Percentiles rank a stretch among this genome's conserved stretches.
phyloP scores from a whole-genome alignment of 331 rosid species.

The Malus hybrid region DNA sequence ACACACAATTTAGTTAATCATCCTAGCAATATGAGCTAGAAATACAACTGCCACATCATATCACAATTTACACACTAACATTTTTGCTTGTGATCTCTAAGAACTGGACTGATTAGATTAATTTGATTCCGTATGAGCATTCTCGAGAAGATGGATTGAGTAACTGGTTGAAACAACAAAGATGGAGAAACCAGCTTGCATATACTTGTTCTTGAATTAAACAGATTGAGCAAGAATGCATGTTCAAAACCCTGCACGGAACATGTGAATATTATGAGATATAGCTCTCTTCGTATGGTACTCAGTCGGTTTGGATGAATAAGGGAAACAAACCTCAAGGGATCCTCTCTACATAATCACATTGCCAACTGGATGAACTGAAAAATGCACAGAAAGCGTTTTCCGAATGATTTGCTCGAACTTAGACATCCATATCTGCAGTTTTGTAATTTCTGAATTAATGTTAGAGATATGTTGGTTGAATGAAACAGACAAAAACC shows the following conservation, averaged over 20 bases:
- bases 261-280: constrained; percentile 6
- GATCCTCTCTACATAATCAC: constrained; percentile 61
- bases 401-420: constrained; percentile 60
- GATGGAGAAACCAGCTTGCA: constrained; percentile 19
- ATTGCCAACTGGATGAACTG: constrained; percentile 83
- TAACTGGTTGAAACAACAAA: not conserved
- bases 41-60: too few species aligned
- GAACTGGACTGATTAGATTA: constrained; percentile 5
- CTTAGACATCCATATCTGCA: constrained; percentile 68
- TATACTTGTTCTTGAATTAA: constrained; percentile 16
- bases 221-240: constrained; percentile 18
- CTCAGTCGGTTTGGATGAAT: constrained; percentile 5
- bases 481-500: not conserved
- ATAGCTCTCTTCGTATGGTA: constrained; percentile 4
- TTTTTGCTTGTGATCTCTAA: not conserved
- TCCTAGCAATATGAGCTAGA: too few species aligned
- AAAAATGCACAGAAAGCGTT: constrained; percentile 58
- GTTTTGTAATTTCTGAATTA: not conserved
- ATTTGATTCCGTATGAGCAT: constrained; percentile 9
- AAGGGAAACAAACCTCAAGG: constrained; percentile 34
- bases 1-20: too few species aligned
- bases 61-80: too few species aligned
- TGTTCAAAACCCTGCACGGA: constrained; percentile 38
- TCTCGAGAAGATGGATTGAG: not conserved
- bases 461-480: not conserved